These are phyloP conservation scores for Aaosphaeria pasadenensis DNA, from an alignment of 2,329 filamentous ascomycete genomes.

Conservation along the genomic window DNA sequence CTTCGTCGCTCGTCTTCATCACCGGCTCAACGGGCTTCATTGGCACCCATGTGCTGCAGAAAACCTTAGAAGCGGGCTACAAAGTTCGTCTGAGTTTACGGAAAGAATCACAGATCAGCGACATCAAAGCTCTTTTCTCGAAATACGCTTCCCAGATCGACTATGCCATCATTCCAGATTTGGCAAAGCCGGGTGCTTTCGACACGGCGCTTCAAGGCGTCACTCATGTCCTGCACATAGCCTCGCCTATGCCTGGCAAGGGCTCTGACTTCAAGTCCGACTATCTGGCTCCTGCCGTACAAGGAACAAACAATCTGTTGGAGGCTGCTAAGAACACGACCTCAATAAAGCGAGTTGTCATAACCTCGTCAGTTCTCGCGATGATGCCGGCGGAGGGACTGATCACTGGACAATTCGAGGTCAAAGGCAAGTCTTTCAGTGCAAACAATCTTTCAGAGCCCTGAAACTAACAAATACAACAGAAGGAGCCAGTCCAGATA, in stretches of 20 bases:
- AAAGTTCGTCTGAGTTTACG: constrained; percentile 24
- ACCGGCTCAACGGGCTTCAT: constrained; percentile 28
- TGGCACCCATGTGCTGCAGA: constrained; percentile 17
- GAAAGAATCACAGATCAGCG: constrained; percentile 9
- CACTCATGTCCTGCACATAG: constrained; percentile 25
- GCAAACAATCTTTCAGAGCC: too few species aligned
- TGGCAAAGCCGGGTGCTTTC: constrained; percentile 10
- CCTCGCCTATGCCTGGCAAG: constrained; percentile 21
- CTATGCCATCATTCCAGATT: constrained; percentile 12
- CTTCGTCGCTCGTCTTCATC: constrained; percentile 19
- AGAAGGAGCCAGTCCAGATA: too few species aligned
- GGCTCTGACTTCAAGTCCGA: constrained; percentile 7
- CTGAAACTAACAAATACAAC: too few species aligned
- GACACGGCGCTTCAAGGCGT: constrained; percentile 15
- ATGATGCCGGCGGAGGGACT: neutral
- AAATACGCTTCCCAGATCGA: constrained; percentile 6
- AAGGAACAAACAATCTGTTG: neutral
- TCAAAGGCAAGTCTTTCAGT: constrained; percentile 1
- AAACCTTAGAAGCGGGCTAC: constrained; percentile 21
- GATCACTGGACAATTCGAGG: neutral
- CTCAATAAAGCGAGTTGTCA: neutral
- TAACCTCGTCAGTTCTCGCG: neutral
- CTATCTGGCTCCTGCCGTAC: neutral
- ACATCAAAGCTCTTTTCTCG: constrained; percentile 8
- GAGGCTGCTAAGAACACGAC: neutral